Conservation (phyloP, 306 rosid species). For the Sicyos edulis region DNA sequence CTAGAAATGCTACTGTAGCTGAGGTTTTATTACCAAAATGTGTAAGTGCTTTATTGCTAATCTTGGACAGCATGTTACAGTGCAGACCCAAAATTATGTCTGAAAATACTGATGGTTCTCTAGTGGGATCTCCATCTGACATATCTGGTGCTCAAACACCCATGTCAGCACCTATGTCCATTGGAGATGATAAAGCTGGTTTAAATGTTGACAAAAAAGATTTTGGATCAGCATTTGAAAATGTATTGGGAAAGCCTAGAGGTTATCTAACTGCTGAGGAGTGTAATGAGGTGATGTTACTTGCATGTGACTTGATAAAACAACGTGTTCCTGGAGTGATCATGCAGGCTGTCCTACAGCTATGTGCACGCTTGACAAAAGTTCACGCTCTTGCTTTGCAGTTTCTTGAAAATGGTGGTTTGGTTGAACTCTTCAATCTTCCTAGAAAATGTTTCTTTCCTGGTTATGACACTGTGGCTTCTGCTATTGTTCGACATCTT, state of each 20-base stretch:
- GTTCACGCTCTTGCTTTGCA: conserved; percentile 71
- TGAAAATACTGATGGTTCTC: conserved; percentile 54
- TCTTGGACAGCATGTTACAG: conserved; percentile 90
- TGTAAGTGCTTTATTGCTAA: conserved; percentile 76
- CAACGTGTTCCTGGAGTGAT: conserved; percentile 82
- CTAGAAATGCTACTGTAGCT: conserved; percentile 54
- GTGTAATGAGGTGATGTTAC: conserved; percentile 55
- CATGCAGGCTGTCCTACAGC: conserved; percentile 97
- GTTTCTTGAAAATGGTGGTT: conserved; percentile 92
- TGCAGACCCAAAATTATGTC: conserved; percentile 45
- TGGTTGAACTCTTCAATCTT: conserved; percentile 71
- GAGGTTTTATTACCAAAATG: conserved; percentile 64
- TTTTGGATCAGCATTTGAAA: conserved; percentile 43
- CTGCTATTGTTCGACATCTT: conserved; percentile 94
- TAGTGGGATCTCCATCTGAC: conserved; percentile 46
- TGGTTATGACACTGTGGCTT: conserved; percentile 92
- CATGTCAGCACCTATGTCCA: conserved; percentile 38
- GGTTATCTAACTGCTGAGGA: conserved; percentile 82
- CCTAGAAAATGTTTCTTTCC: conserved; percentile 83
- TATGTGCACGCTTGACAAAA: conserved; percentile 92
- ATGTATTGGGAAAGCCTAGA: conserved; percentile 71
- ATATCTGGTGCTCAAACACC: conserved; percentile 49
- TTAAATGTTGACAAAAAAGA: conserved; percentile 43
- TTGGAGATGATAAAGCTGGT: conserved; percentile 35
- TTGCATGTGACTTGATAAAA: conserved; percentile 88